These are phyloP conservation scores for Chrysanthemum lavandulifolium DNA, from an alignment of 129 eudicot genomes.

Conservation along the genomic window DNA sequence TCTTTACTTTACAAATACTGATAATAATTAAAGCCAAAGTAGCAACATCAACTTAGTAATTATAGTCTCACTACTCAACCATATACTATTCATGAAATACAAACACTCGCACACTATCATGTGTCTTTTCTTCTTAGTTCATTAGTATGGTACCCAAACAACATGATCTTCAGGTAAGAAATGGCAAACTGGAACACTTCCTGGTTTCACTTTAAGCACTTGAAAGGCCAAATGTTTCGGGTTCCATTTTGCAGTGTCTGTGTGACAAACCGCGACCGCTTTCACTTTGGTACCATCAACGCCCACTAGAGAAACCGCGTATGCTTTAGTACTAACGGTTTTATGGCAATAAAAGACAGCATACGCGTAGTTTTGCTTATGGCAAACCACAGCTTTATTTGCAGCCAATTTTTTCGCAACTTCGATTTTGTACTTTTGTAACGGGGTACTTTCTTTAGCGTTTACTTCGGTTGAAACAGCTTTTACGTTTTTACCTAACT, in stretches of 20 bases:
- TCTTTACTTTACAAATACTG: constrained; percentile 4
- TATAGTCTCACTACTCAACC: constrained; percentile 17
- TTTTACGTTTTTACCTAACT: constrained; percentile 45
- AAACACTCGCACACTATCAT: constrained; percentile 11
- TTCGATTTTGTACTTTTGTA: constrained; percentile 34
- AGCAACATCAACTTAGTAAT: constrained; percentile 7
- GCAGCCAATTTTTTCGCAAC: constrained; percentile 36
- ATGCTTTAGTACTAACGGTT: constrained; percentile 38
- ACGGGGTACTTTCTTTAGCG: constrained; percentile 11
- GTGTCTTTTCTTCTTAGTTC: neutral
- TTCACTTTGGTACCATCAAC: constrained; percentile 21
- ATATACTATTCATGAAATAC: constrained; percentile 15
- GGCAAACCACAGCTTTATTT: constrained; percentile 50
- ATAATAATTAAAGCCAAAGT: constrained; percentile 5
- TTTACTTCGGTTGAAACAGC: constrained; percentile 50
- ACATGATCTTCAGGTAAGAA: constrained; percentile 73
- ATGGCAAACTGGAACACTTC: constrained; percentile 70
- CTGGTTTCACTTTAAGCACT: constrained; percentile 71
- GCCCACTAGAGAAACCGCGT: constrained; percentile 34
- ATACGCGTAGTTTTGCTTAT: constrained; percentile 55
- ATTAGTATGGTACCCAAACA: constrained; percentile 62
- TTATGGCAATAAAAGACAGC: constrained; percentile 73
- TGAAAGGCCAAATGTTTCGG: constrained; percentile 68
- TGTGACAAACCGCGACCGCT: constrained; percentile 41
- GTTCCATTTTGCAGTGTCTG: constrained; percentile 48